phyloP scores from a whole-genome alignment of 495 filamentous ascomycete genomes.

The Aspergillus nanangensis region DNA sequence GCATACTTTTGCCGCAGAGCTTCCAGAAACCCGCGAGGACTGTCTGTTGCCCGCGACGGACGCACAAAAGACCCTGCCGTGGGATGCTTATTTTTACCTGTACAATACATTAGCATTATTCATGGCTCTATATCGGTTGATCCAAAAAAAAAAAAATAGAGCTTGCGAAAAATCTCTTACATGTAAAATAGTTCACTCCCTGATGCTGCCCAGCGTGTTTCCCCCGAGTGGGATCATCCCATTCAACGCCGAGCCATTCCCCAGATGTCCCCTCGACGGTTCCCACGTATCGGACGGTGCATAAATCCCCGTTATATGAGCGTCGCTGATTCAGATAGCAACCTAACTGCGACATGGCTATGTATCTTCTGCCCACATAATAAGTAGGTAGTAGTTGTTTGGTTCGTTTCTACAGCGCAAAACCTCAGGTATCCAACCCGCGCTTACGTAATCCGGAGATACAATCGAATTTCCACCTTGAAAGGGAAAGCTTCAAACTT shows the following conservation, averaged over 20 bases:
- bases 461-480: no score
- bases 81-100: constrained; percentile 60
- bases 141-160: neutral
- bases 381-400: no score
- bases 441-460: constrained; percentile 7
- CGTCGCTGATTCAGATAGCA: constrained; percentile 63
- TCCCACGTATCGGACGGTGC: constrained; percentile 84
- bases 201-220: constrained; percentile 86
- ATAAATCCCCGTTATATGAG: constrained; percentile 67
- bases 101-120: constrained; percentile 5
- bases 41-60: constrained; percentile 64
- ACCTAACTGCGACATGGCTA: constrained; percentile 20
- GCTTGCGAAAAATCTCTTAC: constrained; percentile 42
- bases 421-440: neutral
- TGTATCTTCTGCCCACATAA: neutral
- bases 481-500: no score
- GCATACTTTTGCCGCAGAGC: constrained; percentile 83
- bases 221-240: constrained; percentile 81
- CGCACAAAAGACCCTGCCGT: constrained; percentile 84
- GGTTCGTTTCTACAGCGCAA: no score
- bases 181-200: constrained; percentile 77
- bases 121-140: no score
- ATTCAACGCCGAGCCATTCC: constrained; percentile 92
- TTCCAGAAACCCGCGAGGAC: constrained; percentile 66
- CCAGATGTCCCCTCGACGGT: constrained; percentile 69